Evolutionary conservation across 768 basidiomycete species (phyloP), one percentile per base, ranked within the genome.

Genomic region (Mycena galericulata): DNA sequence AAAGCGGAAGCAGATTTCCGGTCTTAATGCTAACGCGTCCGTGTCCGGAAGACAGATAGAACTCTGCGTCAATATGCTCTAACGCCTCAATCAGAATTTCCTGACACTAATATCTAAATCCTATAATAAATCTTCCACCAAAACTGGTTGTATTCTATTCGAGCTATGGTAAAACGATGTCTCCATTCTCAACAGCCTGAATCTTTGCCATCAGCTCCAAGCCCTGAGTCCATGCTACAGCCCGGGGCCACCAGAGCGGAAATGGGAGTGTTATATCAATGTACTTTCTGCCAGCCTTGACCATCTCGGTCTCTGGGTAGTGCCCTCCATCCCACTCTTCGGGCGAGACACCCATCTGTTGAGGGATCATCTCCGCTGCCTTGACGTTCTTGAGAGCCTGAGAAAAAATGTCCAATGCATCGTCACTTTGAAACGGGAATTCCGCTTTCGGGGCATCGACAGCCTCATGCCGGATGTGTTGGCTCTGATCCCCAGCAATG

Each of bases 221-320:
- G 14, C 62, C 51, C 26, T 53, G 47, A 5, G 60, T 51, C 62
- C 62, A 54, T 5, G 51, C 38, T 34, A 63, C 62, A 9, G 61
- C 61, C 1, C 61, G 49, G 7, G 61, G 61, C 50, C 61, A 62
- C 50, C 61, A 62, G 4, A 62, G n/a, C 2, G 34, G 47, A n/a
- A 62, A 62, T 24, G 61, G 61, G 38, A 62, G 61, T 24, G n/a
- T 53, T 26, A 62, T 62, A n/a, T 41, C 38, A 18, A 62, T 50
- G 1, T 62, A 38, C 32, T 62, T 62, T 2, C 61, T 3, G 2
- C 61, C 61, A 8, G 51, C 51, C 40, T 62, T 62, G 26, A 62
- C 61, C 2, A 8, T 20, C 34, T 62, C 61, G 0, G n/a, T 54
- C n/a, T 62, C 61, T 7, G 26, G 18, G 34, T 62, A 62, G 24